Evolutionary conservation across 1,284 basidiomycete genomes (phyloP).

Genomic region (Ustilago curta): DNA sequence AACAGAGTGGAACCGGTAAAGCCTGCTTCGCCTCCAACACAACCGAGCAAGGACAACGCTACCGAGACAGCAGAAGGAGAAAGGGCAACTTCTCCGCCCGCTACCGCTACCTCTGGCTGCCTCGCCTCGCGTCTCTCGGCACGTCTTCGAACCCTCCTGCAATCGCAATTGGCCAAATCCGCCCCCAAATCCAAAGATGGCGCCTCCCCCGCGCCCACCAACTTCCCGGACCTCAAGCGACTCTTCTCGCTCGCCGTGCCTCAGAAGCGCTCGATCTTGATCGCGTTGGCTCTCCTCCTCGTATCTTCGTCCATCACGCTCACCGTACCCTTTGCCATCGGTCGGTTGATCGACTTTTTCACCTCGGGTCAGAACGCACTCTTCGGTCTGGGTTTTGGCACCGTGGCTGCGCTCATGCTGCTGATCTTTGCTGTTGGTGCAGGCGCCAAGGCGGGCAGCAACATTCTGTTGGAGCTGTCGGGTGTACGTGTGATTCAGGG

Average conservation of each 20-base stretch:
- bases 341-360: slow-evolving; percentile 68
- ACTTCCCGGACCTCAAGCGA: slow-evolving; percentile 62
- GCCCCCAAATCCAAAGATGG: slow-evolving; percentile 45
- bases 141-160: slow-evolving; percentile 25
- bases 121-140: slow-evolving; percentile 25
- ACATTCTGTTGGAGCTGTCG: slow-evolving; percentile 83
- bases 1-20: slow-evolving; percentile 22
- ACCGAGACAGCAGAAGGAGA: background rate
- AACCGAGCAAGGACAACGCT: background rate
- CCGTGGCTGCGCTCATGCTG: slow-evolving; percentile 82
- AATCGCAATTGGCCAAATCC: slow-evolving; percentile 44
- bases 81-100: background rate
- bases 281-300: slow-evolving; percentile 64
- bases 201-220: slow-evolving; percentile 39
- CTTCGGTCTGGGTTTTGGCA: slow-evolving; percentile 77
- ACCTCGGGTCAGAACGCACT: slow-evolving; percentile 51
- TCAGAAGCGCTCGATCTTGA: slow-evolving; percentile 58
- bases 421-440: slow-evolving; percentile 88
- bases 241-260: slow-evolving; percentile 65
- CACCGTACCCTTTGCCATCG: slow-evolving; percentile 67
- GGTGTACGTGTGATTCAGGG: slow-evolving; percentile 93
- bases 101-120: slow-evolving; percentile 7
- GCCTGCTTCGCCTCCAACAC: slow-evolving; percentile 1
- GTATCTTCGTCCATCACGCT: slow-evolving; percentile 78
- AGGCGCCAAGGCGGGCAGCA: slow-evolving; percentile 85